Evolutionary conservation across 352 stramenopile genomes (phyloP).

Genomic region (Globisporangium parvum): DNA sequence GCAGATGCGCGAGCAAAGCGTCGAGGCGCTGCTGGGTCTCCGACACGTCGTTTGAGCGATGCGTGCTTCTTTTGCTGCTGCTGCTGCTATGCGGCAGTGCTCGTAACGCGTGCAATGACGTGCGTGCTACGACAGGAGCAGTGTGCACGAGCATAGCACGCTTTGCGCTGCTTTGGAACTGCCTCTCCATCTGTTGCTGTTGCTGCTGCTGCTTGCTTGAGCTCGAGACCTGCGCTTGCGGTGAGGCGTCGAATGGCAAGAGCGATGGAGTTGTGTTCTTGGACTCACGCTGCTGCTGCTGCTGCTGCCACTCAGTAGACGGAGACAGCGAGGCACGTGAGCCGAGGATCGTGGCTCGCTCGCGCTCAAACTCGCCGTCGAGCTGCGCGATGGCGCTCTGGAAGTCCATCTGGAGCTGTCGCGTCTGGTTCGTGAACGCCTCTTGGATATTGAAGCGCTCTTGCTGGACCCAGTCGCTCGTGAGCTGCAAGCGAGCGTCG

Average conservation of each 20-base stretch:
- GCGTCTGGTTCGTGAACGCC: slow-evolving; percentile 55
- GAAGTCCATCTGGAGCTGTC: slow-evolving; percentile 46
- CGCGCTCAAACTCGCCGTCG: slow-evolving; percentile 24
- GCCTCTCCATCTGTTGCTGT: slow-evolving; percentile 10
- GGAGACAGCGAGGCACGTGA: background rate
- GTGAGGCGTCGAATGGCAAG: no score
- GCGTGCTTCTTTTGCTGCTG: slow-evolving; percentile 9
- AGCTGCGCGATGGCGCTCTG: slow-evolving; percentile 35
- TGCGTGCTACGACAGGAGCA: slow-evolving; percentile 12
- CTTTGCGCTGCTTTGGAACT: slow-evolving; percentile 32
- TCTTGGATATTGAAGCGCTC: slow-evolving; percentile 70
- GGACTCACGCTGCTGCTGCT: background rate
- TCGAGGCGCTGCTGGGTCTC: slow-evolving; percentile 23
- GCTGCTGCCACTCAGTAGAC: no score
- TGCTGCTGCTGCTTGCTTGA: no score
- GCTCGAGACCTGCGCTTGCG: no score
- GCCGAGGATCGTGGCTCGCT: slow-evolving; percentile 30
- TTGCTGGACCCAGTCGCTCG: slow-evolving; percentile 48
- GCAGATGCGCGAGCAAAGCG: slow-evolving; percentile 15
- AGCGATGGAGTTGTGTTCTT: no score
- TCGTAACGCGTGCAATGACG: background rate
- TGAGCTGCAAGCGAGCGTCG: slow-evolving; percentile 20
- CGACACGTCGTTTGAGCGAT: slow-evolving; percentile 6
- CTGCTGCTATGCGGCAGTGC: background rate
- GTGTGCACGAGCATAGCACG: slow-evolving; percentile 30